A percentile compares a stretch with the other conserved stretches of the same genome.
Conservation (phyloP, 305 asterid genomes). For the Fraxinus platypoda region DNA sequence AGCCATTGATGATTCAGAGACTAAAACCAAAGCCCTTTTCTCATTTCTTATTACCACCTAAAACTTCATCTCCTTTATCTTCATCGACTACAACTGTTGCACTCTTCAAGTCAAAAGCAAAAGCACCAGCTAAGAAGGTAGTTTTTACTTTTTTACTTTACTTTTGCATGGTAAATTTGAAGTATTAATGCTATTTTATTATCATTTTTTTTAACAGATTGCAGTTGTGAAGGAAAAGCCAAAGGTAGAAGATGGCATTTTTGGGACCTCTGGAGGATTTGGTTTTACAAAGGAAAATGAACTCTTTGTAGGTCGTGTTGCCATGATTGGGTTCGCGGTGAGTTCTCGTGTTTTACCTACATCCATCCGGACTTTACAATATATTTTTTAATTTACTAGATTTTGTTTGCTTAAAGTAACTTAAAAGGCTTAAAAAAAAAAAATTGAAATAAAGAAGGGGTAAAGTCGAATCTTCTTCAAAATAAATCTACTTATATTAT, state of each 20-base stretch:
- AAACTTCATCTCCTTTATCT: slow-evolving; percentile 21
- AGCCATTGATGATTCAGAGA: slow-evolving; percentile 41
- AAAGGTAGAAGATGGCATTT: slow-evolving; percentile 91
- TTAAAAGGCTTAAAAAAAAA: background rate
- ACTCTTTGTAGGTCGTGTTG: slow-evolving; percentile 96
- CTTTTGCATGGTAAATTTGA: background rate
- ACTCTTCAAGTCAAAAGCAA: slow-evolving; percentile 60
- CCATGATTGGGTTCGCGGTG: slow-evolving; percentile 97
- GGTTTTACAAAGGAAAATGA: slow-evolving; percentile 94
- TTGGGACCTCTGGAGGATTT: slow-evolving; percentile 95
- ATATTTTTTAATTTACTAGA: background rate
- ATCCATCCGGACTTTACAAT: background rate
- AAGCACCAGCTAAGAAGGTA: slow-evolving; percentile 59
- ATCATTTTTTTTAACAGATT: background rate
- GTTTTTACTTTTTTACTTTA: background rate
- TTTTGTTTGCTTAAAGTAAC: background rate
- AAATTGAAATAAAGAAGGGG: background rate
- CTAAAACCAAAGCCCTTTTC: slow-evolving; percentile 46
- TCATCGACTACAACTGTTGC: slow-evolving; percentile 35
- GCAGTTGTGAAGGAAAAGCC: slow-evolving; percentile 40
- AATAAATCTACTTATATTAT: background rate
- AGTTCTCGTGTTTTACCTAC: slow-evolving; percentile 25
- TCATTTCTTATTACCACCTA: slow-evolving; percentile 38
- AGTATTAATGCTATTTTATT: background rate
- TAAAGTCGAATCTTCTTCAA: background rate